Evolutionary conservation across 2,329 filamentous ascomycete genomes (phyloP).

Genomic region (Coniella vitis): DNA sequence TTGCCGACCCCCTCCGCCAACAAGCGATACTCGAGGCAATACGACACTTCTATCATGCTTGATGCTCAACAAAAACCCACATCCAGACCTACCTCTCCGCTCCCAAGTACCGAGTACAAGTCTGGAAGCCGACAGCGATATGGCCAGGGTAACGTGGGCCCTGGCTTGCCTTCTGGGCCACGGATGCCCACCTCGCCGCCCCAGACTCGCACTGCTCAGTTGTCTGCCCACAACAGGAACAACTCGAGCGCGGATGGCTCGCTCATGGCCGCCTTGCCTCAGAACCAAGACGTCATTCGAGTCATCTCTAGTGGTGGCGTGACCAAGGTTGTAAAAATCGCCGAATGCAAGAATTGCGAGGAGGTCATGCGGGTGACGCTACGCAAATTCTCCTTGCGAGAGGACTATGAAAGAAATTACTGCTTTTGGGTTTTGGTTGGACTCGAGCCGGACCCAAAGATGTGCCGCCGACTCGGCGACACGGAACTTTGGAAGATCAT

Average conservation of each 20-base stretch:
- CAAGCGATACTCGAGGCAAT: constrained; percentile 59
- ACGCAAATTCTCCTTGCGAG: constrained; percentile 78
- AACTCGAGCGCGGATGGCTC: constrained; percentile 80
- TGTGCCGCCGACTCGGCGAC: constrained; percentile 78
- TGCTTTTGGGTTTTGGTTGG: constrained; percentile 93
- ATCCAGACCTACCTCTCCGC: constrained; percentile 67
- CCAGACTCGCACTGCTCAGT: constrained; percentile 56
- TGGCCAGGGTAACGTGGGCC: constrained; percentile 34
- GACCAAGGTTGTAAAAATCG: constrained; percentile 90
- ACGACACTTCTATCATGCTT: constrained; percentile 40
- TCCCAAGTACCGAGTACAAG: constrained; percentile 49
- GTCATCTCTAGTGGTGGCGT: constrained; percentile 89
- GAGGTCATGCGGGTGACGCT: constrained; percentile 88
- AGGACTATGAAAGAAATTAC: constrained; percentile 89
- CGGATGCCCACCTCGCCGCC: constrained; percentile 55
- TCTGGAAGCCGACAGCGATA: constrained; percentile 48
- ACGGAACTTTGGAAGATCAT: constrained; percentile 87
- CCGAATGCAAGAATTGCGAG: constrained; percentile 83
- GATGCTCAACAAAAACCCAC: constrained; percentile 42
- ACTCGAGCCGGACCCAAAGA: constrained; percentile 70
- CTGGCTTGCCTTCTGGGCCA: constrained; percentile 39
- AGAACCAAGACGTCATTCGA: constrained; percentile 81
- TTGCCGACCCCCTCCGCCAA: constrained; percentile 40
- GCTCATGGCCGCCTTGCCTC: constrained; percentile 77
- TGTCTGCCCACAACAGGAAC: constrained; percentile 62